Base-by-base conservation (phyloP, 1,284 basidiomycete species). In the Mycena sp. region DNA sequence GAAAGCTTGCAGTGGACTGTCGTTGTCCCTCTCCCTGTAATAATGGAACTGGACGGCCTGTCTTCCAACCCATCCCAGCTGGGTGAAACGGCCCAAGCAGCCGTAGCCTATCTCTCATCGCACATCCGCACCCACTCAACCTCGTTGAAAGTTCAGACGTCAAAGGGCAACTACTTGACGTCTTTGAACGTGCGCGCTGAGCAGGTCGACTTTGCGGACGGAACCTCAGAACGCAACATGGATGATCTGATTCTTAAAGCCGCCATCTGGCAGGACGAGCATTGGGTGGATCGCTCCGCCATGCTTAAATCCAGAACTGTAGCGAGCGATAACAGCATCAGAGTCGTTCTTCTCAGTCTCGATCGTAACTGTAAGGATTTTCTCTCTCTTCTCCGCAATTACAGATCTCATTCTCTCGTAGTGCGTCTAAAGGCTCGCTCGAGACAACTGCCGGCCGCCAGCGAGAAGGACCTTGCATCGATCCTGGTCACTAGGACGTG, bases 41-140 rank as follows among this genome's bases (percentile, higher is more conserved):
- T 99, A 71, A 98, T 96, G 82, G 97, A 99, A 72, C 88, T 99
- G 11, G 97, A 99, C 70, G 95, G 96, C 14, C 85, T 99, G 32
- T 85, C 87, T 0, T 82, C 84, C 61, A 93, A 94, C 72, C 68
- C 81, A 0, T 85, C 87, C 75, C 77, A 80, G 28, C 86, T 96
- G 14, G 92, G 90, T 46, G 85, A 87, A 55, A 84, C 88, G 0
- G 96, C 97, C 0, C 79, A 82, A 29, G 80, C 83, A 16, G 93
- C 95, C 0, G 82, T 98, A 56, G 70, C 81, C 0, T 96, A 94
- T 72, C 85, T 98, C 69, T 88, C 87, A 17, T 80, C 84, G n/a
- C 89, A 89, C 67, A 80, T 98, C 63, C 91, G 91, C 52, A 85
- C 89, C 6, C 91, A 94, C 70, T 78, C 89, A 1, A 80, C 83